A percentile compares a stretch with the other conserved stretches of the same genome.
These are phyloP conservation scores for Smittium mucronatum DNA, from an alignment of 371 early-diverging fungal species.

Conservation along the genomic window DNA sequence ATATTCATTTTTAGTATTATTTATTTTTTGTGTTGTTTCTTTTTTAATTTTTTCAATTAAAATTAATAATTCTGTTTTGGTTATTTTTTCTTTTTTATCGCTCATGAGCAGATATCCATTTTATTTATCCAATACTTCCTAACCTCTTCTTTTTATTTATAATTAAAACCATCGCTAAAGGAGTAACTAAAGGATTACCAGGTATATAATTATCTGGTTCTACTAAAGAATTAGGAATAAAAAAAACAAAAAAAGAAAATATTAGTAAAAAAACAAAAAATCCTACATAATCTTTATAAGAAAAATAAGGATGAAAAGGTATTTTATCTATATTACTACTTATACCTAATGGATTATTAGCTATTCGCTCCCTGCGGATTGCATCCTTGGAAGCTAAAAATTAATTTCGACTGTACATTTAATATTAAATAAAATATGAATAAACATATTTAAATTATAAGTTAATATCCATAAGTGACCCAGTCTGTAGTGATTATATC, in stretches of 20 bases:
- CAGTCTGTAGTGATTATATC: constrained; percentile 38
- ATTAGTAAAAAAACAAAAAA: constrained; percentile 40
- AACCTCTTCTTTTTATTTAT: constrained; percentile 30
- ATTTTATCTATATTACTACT: constrained; percentile 45
- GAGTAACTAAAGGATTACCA: constrained; percentile 42
- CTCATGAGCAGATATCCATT: no score
- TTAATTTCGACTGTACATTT: constrained; percentile 10
- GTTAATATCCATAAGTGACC: constrained; percentile 36
- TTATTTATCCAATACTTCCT: no score
- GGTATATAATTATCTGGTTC: constrained; percentile 44
- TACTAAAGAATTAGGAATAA: constrained; percentile 41
- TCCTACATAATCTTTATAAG: constrained; percentile 49
- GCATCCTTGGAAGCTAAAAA: no score
- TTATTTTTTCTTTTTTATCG: no score
- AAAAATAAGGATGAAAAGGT: constrained; percentile 51
- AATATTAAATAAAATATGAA: constrained; percentile 6
- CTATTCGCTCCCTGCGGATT: no score
- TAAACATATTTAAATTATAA: no score
- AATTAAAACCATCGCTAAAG: constrained; percentile 36
- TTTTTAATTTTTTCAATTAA: no score
- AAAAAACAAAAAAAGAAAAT: constrained; percentile 41
- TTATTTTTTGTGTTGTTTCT: no score
- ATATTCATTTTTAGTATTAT: no score
- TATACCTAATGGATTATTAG: constrained; percentile 49
- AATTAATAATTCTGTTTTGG: no score